Evolutionary conservation across 31 red algal genomes (phyloP), one percentile per base, ranked within the genome.

Genomic region (Porphyra umbilicalis): DNA sequence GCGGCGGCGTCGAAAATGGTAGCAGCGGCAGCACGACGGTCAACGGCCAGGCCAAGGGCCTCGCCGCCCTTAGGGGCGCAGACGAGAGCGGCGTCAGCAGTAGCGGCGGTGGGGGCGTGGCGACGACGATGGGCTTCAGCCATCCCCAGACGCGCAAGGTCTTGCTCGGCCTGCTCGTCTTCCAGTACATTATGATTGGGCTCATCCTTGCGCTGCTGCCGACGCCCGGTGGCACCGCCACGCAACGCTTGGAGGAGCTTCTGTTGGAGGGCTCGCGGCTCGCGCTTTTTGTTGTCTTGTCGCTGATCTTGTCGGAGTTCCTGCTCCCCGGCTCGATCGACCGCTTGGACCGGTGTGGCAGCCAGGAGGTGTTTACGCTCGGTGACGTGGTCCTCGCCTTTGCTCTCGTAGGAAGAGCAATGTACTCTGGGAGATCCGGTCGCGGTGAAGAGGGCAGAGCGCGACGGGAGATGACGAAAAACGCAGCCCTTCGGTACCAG

Each of bases 161-260:
- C 29, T 87, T 94, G 88, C 79, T 94, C 10, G 92, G 85, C 10
- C 79, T 94, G 36, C 84, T 94, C n/a, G 87, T 94, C 6, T 90
- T 94, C 76, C 92, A 94, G 74, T 86, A 94, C 77, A 85, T 94
- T 10, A 89, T 86, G 92, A 94, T 94, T 33, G 92, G 92, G 8
- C 74, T 94, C 35, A 94, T 94, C 83, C 75, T 94, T 14, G 92
- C 92, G 30, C 37, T 94, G 35, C 80, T 94, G 35, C 92, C 92
- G 20, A 89, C 92, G 32, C 79, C 89, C 14, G 83, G 87, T 36
- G 92, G 92, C 15, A 83, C 86, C 29, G 16, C 87, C 6, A 79
- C 83, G 7, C 84, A 89, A 80, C 89, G 89, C 82, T 33, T 85
- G 4, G 88, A 94, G 34, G 86, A 94, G 71, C 76, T 89, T 40